Percentiles rank a stretch among this genome's conserved stretches.
These are phyloP conservation scores for Styphnolobium japonicum DNA, from an alignment of 306 rosid species.

Conservation along the genomic window DNA sequence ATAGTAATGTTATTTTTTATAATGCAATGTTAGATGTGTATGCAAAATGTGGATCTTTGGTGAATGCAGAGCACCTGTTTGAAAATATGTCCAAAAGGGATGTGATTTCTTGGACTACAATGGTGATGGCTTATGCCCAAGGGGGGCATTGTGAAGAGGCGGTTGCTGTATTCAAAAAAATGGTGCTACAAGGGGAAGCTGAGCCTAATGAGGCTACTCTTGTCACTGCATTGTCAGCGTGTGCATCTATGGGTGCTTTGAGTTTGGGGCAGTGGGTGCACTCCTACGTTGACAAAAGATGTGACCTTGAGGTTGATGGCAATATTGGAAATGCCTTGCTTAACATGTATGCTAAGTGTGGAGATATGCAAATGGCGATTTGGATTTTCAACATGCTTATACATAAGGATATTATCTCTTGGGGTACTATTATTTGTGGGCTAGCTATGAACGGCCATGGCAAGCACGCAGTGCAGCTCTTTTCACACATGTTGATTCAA, in stretches of 20 bases:
- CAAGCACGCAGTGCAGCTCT: constrained; percentile 46
- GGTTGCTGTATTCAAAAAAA: constrained; percentile 46
- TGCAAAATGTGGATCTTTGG: constrained; percentile 53
- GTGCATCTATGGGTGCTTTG: constrained; percentile 62
- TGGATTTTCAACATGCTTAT: constrained; percentile 39
- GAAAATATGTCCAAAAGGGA: constrained; percentile 55
- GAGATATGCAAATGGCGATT: constrained; percentile 47
- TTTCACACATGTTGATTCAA: constrained; percentile 64
- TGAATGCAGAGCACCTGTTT: constrained; percentile 49
- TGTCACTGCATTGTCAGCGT: constrained; percentile 57
- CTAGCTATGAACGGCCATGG: constrained; percentile 75
- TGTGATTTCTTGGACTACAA: constrained; percentile 73
- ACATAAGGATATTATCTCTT: constrained; percentile 61
- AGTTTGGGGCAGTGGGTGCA: constrained; percentile 77
- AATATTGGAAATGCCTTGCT: constrained; percentile 72
- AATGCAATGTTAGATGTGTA: constrained; percentile 62
- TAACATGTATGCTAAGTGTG: constrained; percentile 78
- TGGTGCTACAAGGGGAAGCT: constrained; percentile 46
- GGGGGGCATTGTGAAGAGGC: constrained; percentile 61
- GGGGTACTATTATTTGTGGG: constrained; percentile 72
- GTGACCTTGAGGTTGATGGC: constrained; percentile 40
- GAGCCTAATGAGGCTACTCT: constrained; percentile 74
- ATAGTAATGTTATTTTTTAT: constrained; percentile 37
- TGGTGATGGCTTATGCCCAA: constrained; percentile 70
- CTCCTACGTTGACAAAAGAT: constrained; percentile 42